Base-by-base conservation (phyloP, 768 basidiomycete genomes). In the Panaeolus cyanescens region DNA sequence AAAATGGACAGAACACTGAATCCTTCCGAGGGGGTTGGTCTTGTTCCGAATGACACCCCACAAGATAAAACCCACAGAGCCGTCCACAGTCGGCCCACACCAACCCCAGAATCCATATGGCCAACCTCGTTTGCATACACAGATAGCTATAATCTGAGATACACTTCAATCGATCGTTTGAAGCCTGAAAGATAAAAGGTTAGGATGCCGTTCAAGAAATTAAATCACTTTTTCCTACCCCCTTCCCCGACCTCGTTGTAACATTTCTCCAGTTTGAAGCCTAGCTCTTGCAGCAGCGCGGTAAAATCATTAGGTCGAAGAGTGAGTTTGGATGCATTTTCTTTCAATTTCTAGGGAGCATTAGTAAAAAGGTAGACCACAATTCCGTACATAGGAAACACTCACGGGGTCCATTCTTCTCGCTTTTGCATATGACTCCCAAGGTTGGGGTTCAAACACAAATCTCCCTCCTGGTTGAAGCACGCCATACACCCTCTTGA, bases 391-490 rank as follows among this genome's bases (percentile, higher is more conserved):
- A n/a, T 39, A 59, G 9, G 36, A 28, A 32, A 62, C 5, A 57
- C 67, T 13, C 42, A 88, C 90, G 58, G 82, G 74, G 66, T 87
- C 79, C 85, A 89, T 86, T 12, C 89, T 83, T 61, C 80, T 87
- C 0, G 91, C 91, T 67, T 93, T 93, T 12, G 79, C 80, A 66
- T 97, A 97, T 0, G 89, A 88, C 4, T 89, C 87, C 92, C 93
- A 95, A 13, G 85, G 80, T 68, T 97, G 95, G 0, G 92, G 88
- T 69, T 97, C 95, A 2, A 97, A 77, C 0, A 96, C 69, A 58
- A 96, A 89, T 1, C 72, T 77, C 3, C 92, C 92, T 0, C 85
- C 88, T 0, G 81, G 74, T n/a, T 73, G 77, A 15, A 97, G 78
- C 2, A 83, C 80, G 28, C 71, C 67, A 64, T 85, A 75, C 0